phyloP scores from a whole-genome alignment of 2,329 filamentous ascomycete genomes.

The Coniella lustricola region DNA sequence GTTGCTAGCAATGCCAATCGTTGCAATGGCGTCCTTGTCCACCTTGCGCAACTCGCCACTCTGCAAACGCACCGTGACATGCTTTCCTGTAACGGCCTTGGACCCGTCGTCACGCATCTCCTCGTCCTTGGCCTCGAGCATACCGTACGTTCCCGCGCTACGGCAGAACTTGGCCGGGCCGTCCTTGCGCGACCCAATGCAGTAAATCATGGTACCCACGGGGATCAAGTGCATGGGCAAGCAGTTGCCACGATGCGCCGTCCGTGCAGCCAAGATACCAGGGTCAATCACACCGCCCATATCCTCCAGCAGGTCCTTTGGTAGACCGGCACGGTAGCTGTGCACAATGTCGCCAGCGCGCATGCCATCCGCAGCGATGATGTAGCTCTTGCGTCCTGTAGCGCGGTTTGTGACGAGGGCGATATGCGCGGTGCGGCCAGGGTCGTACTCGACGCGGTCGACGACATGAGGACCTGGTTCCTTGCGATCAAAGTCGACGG shows the following conservation, averaged over 20 bases:
- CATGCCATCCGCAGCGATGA: conserved; percentile 92
- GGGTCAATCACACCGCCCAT: conserved; percentile 94
- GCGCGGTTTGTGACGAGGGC: conserved; percentile 72
- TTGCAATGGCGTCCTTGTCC: conserved; percentile 87
- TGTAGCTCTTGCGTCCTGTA: conserved; percentile 76
- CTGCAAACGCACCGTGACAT: conserved; percentile 78
- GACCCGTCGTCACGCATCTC: conserved; percentile 54
- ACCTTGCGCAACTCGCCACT: conserved; percentile 89
- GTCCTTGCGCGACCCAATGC: conserved; percentile 70
- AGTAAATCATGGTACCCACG: conserved; percentile 86
- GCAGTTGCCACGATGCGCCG: conserved; percentile 90
- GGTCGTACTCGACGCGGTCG: conserved; percentile 94
- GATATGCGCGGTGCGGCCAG: conserved; percentile 86
- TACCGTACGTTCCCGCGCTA: conserved; percentile 86
- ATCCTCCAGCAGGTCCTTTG: conserved; percentile 73
- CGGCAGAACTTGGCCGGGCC: conserved; percentile 84
- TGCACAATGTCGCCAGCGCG: conserved; percentile 85
- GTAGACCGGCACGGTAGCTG: conserved; percentile 86
- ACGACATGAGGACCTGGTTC: conserved; percentile 77
- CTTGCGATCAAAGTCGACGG: conserved; percentile 78
- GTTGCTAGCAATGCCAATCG: conserved; percentile 91
- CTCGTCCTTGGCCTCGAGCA: conserved; percentile 84
- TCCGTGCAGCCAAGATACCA: conserved; percentile 91
- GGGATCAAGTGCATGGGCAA: conserved; percentile 93
- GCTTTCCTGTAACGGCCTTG: conserved; percentile 61